Base-by-base conservation (phyloP, 306 rosid genomes). In the Medicago ruthenica region DNA sequence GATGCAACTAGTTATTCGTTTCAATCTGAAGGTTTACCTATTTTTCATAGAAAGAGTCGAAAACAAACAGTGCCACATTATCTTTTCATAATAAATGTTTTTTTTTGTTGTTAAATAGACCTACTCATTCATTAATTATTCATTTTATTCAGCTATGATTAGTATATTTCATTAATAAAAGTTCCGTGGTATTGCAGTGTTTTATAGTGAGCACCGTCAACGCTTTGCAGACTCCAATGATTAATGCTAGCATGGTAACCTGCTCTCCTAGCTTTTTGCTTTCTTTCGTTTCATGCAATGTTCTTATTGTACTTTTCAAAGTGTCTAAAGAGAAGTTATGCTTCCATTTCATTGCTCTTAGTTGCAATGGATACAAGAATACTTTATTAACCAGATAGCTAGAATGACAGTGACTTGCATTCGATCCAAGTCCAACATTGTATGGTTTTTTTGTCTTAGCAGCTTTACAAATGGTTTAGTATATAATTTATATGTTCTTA, bases 191-290 rank as follows among this genome's bases (percentile, higher is more conserved):
- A 62, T 64, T 88, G 76, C 95, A 95, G 99, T 95, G 97, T 88
- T 95, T 95, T 72, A 90, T 95, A 50, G 97, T 90, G 86, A 95
- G 97, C 86, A 92, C 99, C 5, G 97, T 95, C 82, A 95, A 95
- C 7, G 96, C 91, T 75, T 82, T 95, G 86, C 96, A 89, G 82
- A 95, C 99, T 18, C 97, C 99, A 81, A 95, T 95, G 97, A 95
- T 95, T 85, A 95, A 95, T 83, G 99, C 99, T 40, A 85, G 92
- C 92, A 89, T 92, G 97, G 97, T 95, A 82, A 85, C 76, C 44
- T 86, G 70, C 66, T 65, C 47, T 59, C 54, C 37, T 66, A 37
- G n/a, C 22, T 44, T 71, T 69, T 76, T 41, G 41, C 36, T 2
- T 67, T 72, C 59, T 70, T 63, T 75, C 51, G 54, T 27, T 76